These are phyloP conservation scores for Triangularia verruculosa DNA, from an alignment of 2,329 filamentous ascomycete species.

Conservation along the genomic window DNA sequence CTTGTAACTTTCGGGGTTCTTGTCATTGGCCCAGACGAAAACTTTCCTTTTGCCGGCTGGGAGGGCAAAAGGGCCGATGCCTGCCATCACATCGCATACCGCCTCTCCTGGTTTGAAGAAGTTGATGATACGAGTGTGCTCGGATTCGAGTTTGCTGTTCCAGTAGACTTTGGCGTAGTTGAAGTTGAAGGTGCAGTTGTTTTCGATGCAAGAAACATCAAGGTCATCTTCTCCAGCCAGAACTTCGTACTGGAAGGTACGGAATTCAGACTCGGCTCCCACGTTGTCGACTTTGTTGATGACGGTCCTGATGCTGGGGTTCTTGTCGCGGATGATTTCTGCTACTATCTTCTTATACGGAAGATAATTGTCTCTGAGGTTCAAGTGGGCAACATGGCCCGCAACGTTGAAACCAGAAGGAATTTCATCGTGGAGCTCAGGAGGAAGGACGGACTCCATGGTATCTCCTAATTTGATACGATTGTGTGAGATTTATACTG, in stretches of 20 bases:
- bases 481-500: neutral
- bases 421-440: conserved; percentile 74
- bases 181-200: conserved; percentile 82
- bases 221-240: conserved; percentile 78
- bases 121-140: conserved; percentile 77
- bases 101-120: conserved; percentile 81
- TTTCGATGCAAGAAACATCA: conserved; percentile 78
- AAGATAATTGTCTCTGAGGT: conserved; percentile 77
- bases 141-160: conserved; percentile 88
- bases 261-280: conserved; percentile 78
- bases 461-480: conserved; percentile 63
- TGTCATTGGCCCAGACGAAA: conserved; percentile 95
- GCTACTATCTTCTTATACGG: conserved; percentile 86
- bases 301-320: conserved; percentile 75
- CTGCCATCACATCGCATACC: conserved; percentile 95
- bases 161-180: conserved; percentile 97
- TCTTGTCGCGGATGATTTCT: conserved; percentile 86
- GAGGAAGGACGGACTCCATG: conserved; percentile 75
- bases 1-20: conserved; percentile 84
- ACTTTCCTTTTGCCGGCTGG: conserved; percentile 86
- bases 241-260: conserved; percentile 91
- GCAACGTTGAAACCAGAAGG: conserved; percentile 84
- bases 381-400: conserved; percentile 88
- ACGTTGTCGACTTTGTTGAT: conserved; percentile 96
- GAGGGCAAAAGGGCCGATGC: conserved; percentile 90